Evolutionary conservation across 2,329 filamentous ascomycete species (phyloP).

Genomic region (Phialophora verrucosa): DNA sequence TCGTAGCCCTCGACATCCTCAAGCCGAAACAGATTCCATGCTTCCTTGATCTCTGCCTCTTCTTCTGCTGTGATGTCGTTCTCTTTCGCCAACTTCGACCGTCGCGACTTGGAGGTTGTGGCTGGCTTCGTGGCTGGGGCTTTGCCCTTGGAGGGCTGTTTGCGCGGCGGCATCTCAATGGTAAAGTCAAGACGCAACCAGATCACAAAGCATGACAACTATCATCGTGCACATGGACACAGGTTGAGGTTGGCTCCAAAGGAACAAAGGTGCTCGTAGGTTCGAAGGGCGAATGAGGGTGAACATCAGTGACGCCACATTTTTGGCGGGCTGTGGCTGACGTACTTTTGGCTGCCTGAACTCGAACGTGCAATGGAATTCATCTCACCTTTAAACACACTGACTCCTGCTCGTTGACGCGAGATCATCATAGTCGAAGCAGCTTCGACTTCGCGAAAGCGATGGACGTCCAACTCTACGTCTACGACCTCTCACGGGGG

Average conservation of each 20-base stretch:
- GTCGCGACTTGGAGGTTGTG: slow-evolving; percentile 58
- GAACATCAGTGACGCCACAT: slow-evolving; percentile 26
- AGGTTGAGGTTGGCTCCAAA: neutral
- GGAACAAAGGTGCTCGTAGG: neutral
- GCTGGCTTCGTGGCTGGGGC: slow-evolving; percentile 13
- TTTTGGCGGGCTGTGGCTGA: slow-evolving; percentile 7
- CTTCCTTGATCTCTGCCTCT: slow-evolving; percentile 89
- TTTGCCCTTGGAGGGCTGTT: slow-evolving; percentile 42
- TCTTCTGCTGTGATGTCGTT: slow-evolving; percentile 83
- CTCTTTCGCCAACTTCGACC: slow-evolving; percentile 89
- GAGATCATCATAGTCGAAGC: neutral
- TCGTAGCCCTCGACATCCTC: slow-evolving; percentile 62
- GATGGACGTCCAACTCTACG: slow-evolving; percentile 78
- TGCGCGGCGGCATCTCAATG: slow-evolving; percentile 28
- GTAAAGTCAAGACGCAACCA: neutral
- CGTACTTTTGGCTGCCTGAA: slow-evolving; percentile 29
- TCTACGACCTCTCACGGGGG: slow-evolving; percentile 77
- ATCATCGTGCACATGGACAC: neutral
- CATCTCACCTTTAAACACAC: neutral
- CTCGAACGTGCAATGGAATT: neutral
- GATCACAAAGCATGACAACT: neutral
- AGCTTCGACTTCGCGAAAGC: slow-evolving; percentile 7
- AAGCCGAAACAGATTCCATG: slow-evolving; percentile 77
- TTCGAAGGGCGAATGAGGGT: neutral
- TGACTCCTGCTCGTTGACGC: neutral